phyloP scores from a whole-genome alignment of 2,329 filamentous ascomycete genomes.

The Penicillium thymicola region DNA sequence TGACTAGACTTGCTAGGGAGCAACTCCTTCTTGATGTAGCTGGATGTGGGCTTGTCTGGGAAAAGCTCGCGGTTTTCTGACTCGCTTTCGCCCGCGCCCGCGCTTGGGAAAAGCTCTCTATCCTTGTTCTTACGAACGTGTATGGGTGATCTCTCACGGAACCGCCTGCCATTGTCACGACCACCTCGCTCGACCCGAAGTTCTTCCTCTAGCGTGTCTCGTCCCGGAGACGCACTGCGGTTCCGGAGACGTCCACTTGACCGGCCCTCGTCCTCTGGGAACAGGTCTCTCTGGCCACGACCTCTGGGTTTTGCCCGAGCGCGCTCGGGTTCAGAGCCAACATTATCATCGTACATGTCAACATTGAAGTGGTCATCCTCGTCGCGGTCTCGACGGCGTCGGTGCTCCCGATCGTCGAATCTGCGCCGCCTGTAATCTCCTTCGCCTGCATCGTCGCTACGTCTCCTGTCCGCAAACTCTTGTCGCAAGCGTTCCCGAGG shows the following conservation, averaged over 20 bases:
- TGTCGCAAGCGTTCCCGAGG: constrained; percentile 67
- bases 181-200: constrained; percentile 35
- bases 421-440: constrained; percentile 49
- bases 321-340: constrained; percentile 27
- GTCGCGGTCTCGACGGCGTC: constrained; percentile 44
- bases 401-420: constrained; percentile 60
- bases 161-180: constrained; percentile 38
- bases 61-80: constrained; percentile 48
- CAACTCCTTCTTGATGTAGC: constrained; percentile 55
- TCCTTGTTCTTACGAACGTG: constrained; percentile 36
- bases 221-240: constrained; percentile 60
- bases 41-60: constrained; percentile 40
- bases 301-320: constrained; percentile 30
- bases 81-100: constrained; percentile 20
- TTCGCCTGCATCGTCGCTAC: constrained; percentile 36
- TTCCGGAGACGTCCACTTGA: constrained; percentile 52
- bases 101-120: constrained; percentile 60
- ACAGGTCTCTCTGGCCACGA: constrained; percentile 36
- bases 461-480: constrained; percentile 48
- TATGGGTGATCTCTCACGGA: constrained; percentile 44
- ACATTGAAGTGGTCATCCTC: constrained; percentile 64
- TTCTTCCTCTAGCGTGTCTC: constrained; percentile 47
- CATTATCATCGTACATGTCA: constrained; percentile 75
- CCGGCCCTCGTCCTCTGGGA: constrained; percentile 34
- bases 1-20: constrained; percentile 52